A percentile compares a stretch with the other conserved stretches of the same genome.
phyloP scores from a whole-genome alignment of 2,329 filamentous ascomycete genomes.

The Hymenoscyphus occultus region DNA sequence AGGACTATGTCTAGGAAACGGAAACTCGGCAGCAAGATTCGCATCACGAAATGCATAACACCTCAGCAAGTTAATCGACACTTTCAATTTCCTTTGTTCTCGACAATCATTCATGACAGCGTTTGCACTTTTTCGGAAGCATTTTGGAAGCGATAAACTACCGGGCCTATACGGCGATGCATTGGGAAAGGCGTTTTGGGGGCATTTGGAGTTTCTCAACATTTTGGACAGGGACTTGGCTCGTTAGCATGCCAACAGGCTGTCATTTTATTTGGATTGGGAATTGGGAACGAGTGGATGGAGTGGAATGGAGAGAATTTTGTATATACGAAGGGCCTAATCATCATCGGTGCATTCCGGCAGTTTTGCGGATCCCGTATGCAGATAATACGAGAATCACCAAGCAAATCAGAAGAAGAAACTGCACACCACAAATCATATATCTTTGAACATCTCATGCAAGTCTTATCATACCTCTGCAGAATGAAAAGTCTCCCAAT shows the following conservation, averaged over 20 bases:
- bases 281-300: neutral
- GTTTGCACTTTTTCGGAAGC: neutral
- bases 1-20: constrained; percentile 30
- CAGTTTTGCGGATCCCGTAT: constrained; percentile 3
- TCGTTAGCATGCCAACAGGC: neutral
- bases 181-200: constrained; percentile 14
- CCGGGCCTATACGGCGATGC: constrained; percentile 11
- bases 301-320: neutral
- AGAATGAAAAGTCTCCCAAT: neutral
- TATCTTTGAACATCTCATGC: neutral
- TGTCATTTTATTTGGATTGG: neutral
- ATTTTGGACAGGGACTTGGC: neutral
- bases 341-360: neutral
- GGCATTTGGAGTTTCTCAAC: neutral
- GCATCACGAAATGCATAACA: constrained; percentile 2
- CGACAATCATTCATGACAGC: neutral
- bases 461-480: neutral
- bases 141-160: constrained; percentile 8
- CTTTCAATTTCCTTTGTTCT: neutral
- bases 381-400: constrained; percentile 3
- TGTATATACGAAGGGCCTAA: neutral
- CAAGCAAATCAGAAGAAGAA: neutral
- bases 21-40: constrained; percentile 21
- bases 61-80: neutral
- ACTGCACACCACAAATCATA: neutral